phyloP scores from a whole-genome alignment of 73 alveolate genomes.

The Tetrahymena malaccensis region DNA sequence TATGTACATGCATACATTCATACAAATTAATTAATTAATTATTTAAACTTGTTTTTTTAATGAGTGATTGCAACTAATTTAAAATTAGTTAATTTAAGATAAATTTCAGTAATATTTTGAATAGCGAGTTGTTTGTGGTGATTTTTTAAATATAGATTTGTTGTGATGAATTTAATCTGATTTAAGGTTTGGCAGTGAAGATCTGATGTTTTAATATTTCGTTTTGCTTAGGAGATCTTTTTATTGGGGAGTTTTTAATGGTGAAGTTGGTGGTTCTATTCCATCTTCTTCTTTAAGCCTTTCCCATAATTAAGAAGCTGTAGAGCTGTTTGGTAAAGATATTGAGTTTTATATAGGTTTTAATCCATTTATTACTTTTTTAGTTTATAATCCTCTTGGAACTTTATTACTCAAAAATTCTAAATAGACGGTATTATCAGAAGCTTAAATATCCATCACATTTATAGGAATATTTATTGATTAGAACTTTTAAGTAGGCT shows the following conservation, averaged over 20 bases:
- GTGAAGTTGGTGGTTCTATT: not conserved
- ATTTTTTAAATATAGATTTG: not conserved
- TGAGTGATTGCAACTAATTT: not conserved
- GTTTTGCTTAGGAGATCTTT: not conserved
- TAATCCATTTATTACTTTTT: not conserved
- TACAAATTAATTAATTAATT: no score
- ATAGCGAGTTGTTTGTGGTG: not conserved
- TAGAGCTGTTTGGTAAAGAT: not conserved
- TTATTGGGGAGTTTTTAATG: not conserved
- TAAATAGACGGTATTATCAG: slow-evolving; percentile 30
- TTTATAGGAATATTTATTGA: slow-evolving; percentile 12
- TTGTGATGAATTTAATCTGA: not conserved
- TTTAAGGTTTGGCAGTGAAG: not conserved
- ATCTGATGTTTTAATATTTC: not conserved
- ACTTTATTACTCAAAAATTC: slow-evolving; percentile 18
- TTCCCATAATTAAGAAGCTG: not conserved
- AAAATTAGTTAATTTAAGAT: not conserved
- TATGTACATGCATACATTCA: no score
- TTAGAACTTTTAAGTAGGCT: slow-evolving; percentile 12
- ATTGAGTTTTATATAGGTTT: not conserved
- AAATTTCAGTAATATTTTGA: not conserved
- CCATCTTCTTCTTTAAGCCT: not conserved
- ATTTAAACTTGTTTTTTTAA: no score
- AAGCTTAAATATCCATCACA: slow-evolving; percentile 29
- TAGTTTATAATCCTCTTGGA: not conserved